Evolutionary conservation across 2,329 filamentous ascomycete species (phyloP), one percentile per base, ranked within the genome.

Genomic region (Chalara sp.): DNA sequence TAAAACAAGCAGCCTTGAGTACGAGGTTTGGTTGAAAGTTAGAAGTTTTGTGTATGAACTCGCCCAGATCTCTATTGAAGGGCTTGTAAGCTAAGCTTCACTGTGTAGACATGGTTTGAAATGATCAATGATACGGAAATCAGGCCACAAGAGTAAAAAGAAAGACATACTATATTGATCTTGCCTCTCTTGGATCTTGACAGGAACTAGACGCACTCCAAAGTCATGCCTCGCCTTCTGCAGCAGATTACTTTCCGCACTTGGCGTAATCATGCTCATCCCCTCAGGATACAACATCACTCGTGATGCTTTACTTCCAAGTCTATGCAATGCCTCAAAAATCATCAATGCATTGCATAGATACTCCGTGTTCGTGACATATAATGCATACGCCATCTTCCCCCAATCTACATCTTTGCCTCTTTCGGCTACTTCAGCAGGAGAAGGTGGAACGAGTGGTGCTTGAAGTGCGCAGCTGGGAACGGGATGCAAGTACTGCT

Each of bases 1-100:
- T 44, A 83, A 67, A 47, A 76, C 71, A 33, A 83, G 70, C 28
- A 82, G 70, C 39, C 79, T 73, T 21, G 74, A 67, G 62, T 80
- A 83, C 56, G 76, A 71, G 11, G 71, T 72, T 45, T 79, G 73
- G 45, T 76, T 76, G 58, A 80, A 81, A 8, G 78, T 76, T 48
- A 78, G 70, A 47, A 81, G 69, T 59, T 82, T 83, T n/a, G 76
- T 78, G 55, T 76, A 74, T 42, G 72, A 74, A 12, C 72, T 72
- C 52, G 76, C 74, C 76, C 76, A 80, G 28, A 74, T 73, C 6
- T 63, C 62, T 40, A 65, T 57, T 31, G 12, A 11, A 28, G 5
- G 1, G 30, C 40, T 33, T 47, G 21, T 47, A 32, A 51, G 21
- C 47, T 12, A 13, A 47, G 21, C 28, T 32, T 32, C 21, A 21